Base-by-base conservation (phyloP, 805 yeast species). In the Kregervanrija pseudodelftensis region DNA sequence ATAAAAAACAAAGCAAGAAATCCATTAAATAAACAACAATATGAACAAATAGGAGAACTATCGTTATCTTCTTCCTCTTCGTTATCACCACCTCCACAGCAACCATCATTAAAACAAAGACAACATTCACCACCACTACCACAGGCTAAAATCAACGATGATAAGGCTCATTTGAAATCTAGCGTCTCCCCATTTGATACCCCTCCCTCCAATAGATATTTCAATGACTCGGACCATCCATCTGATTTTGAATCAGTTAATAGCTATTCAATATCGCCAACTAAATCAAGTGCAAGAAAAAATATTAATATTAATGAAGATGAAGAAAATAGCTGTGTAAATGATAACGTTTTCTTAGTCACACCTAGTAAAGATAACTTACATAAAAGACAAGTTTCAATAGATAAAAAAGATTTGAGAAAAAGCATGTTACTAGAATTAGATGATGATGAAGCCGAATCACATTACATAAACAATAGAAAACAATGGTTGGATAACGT, bases 381-480 rank as follows among this genome's bases (percentile, higher is more conserved):
- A 10, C 49, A 46, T 31, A 42, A 36, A 42, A 35, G 49, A 36
- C 12, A 28, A 8, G 40, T 39, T 22, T 46, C 48, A 2, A 33
- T 13, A 5, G 48, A 45, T 30, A 42, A 45, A 28, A 36, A 22
- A 13, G 34, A 34, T 13, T 14, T 40, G 2, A 16, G 28, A 22
- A 22, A 22, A 22, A 22, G 28, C 28, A 22, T 22, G 28, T 22
- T 22, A 5, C 8, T 22, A 22, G 30, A 12, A 16, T 11, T 38
- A 8, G 46, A 42, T n/a, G 41, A 40, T 14, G 43, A 46, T 13
- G 15, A 15, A 10, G 73, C 70, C 40, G 70, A 69, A 42, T 69
- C 77, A 1, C 72, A 71, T 49, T 72, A 73, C 49, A 56, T 65
- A 7, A 64, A 63, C 42, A 73, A 65, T 49, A 72, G 68, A 50